A percentile compares a stretch with the other conserved stretches of the same genome.
phyloP scores from a whole-genome alignment of 2,329 filamentous ascomycete species.

The Aureobasidium sp. region DNA sequence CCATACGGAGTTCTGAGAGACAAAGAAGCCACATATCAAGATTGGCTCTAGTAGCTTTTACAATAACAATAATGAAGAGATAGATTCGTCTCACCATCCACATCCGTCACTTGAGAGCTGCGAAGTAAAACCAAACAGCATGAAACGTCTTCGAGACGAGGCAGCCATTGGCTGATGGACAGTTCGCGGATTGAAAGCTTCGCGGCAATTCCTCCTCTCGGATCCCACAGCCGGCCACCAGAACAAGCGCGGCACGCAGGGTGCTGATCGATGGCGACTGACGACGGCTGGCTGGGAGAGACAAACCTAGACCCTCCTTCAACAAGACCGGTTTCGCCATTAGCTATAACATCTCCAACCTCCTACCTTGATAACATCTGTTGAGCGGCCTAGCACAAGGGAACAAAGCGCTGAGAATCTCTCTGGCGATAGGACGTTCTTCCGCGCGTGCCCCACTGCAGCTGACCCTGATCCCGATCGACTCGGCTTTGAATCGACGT shows the following conservation, averaged over 20 bases:
- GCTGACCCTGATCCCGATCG: constrained; percentile 8
- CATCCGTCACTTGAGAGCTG: background rate
- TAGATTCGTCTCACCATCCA: background rate
- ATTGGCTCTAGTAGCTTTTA: background rate
- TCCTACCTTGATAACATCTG: background rate
- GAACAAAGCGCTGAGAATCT: background rate
- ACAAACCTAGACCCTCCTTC: constrained; percentile 8
- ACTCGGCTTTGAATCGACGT: background rate
- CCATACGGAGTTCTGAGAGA: constrained; percentile 1
- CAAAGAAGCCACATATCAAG: background rate
- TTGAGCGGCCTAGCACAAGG: background rate
- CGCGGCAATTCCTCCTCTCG: constrained; percentile 7
- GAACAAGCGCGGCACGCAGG: background rate
- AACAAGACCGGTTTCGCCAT: background rate
- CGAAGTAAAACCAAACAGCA: background rate
- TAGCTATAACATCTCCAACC: background rate
- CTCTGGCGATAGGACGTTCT: background rate
- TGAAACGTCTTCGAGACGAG: background rate
- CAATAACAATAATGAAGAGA: constrained; percentile 12
- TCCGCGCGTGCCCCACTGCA: constrained; percentile 1
- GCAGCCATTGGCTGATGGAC: background rate
- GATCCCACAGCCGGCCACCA: constrained; percentile 1
- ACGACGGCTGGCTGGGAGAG: background rate
- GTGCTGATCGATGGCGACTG: constrained; percentile 12
- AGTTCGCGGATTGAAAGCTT: background rate